Conservation (phyloP, 208 protist genomes). For the Porcisia deanei region DNA sequence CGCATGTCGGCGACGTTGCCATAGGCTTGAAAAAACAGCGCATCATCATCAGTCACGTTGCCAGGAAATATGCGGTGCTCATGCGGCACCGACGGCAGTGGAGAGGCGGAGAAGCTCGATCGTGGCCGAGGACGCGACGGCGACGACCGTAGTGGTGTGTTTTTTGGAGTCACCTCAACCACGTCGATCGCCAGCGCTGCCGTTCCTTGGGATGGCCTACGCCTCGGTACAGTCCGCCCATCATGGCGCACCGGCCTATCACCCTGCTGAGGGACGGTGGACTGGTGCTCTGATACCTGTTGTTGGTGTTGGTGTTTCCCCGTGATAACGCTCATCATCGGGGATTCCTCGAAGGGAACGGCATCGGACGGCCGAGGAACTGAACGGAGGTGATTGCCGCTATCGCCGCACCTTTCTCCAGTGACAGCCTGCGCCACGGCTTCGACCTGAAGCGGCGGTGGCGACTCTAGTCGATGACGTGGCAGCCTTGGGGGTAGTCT, state of each 20-base stretch:
- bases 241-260: neutral
- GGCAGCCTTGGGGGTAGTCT: neutral
- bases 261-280: neutral
- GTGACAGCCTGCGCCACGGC: neutral
- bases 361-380: neutral
- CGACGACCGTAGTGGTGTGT: neutral
- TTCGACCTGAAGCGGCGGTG: neutral
- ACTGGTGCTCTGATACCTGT: neutral
- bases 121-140: too few species aligned
- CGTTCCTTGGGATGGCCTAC: neutral
- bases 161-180: too few species aligned
- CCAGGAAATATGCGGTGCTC: neutral
- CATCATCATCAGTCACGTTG: conserved; percentile 19
- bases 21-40: conserved; percentile 37
- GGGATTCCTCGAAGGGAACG: conserved; percentile 10
- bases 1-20: conserved; percentile 76
- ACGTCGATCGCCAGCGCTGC: neutral
- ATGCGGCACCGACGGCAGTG: neutral
- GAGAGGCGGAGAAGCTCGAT: neutral
- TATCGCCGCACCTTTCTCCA: neutral
- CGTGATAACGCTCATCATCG: neutral
- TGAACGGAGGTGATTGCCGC: neutral
- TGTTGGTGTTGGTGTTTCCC: neutral
- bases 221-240: neutral
- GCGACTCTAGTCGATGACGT: neutral